A percentile compares a stretch with the other conserved stretches of the same genome.
Evolutionary conservation across 805 yeast species (phyloP).

Genomic region (Sugiyamaella chiloensis): DNA sequence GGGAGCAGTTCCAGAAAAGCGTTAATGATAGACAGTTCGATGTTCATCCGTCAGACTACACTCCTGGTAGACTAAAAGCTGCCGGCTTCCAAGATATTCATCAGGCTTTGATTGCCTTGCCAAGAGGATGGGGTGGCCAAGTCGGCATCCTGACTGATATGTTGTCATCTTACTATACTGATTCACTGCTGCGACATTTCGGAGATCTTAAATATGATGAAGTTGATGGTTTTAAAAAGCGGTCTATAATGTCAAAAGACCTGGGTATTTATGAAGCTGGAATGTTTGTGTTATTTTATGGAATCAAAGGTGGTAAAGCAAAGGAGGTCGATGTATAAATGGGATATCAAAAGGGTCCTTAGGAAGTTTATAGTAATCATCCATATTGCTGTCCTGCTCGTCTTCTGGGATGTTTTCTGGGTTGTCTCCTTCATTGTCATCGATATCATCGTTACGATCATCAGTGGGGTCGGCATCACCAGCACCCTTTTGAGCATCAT

Average conservation of each 20-base stretch:
- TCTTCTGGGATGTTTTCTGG: neutral
- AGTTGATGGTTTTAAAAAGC: slow-evolving; percentile 11
- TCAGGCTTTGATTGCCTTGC: slow-evolving; percentile 28
- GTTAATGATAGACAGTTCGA: slow-evolving; percentile 21
- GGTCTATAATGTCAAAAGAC: slow-evolving; percentile 10
- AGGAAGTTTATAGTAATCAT: too few species aligned
- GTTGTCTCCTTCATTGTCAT: neutral
- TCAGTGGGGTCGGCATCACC: neutral
- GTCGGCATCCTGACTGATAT: slow-evolving; percentile 32
- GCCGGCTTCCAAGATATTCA: slow-evolving; percentile 29
- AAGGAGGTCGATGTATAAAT: too few species aligned
- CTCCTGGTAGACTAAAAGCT: slow-evolving; percentile 18
- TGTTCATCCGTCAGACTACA: slow-evolving; percentile 16
- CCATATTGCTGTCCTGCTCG: too few species aligned
- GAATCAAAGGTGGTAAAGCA: slow-evolving; percentile 16
- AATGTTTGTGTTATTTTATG: slow-evolving; percentile 17
- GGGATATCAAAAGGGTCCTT: too few species aligned
- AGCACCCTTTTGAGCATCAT: neutral
- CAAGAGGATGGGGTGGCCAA: slow-evolving; percentile 34
- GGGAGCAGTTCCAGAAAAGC: slow-evolving; percentile 17
- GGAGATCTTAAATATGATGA: slow-evolving; percentile 29
- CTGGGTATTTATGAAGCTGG: slow-evolving; percentile 17
- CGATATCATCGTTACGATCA: neutral
- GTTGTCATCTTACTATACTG: slow-evolving; percentile 27
- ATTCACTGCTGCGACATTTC: slow-evolving; percentile 34